Evolutionary conservation across 1,139 yeast genomes (phyloP).

Genomic region (Kurtzmaniella quercitrusa): DNA sequence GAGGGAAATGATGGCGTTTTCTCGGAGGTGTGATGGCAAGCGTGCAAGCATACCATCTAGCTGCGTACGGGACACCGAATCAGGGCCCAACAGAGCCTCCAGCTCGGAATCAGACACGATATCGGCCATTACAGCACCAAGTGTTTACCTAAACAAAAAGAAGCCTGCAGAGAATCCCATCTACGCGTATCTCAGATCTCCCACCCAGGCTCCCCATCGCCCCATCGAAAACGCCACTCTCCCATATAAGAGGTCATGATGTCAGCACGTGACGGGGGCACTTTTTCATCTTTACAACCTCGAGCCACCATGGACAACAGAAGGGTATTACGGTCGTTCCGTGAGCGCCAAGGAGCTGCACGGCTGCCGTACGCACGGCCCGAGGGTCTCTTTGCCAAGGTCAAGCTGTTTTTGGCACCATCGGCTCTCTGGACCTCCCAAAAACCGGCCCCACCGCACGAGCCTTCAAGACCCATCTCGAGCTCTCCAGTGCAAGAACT

Average conservation of each 20-base stretch:
- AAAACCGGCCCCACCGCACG: neutral
- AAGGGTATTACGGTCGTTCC: slow-evolving; percentile 30
- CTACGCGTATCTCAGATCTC: slow-evolving; percentile 1
- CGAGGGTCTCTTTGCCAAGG: slow-evolving; percentile 25
- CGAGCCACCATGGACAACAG: slow-evolving; percentile 43
- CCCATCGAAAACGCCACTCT: too few species aligned
- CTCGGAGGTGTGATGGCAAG: neutral
- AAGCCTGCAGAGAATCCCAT: neutral
- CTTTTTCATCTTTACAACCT: neutral
- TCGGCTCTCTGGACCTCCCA: slow-evolving; percentile 7
- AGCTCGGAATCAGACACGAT: neutral
- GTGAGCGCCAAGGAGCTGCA: slow-evolving; percentile 19
- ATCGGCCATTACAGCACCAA: neutral
- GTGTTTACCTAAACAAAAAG: neutral
- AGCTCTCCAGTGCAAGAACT: neutral
- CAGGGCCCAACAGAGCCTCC: neutral
- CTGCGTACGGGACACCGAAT: neutral
- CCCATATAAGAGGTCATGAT: too few species aligned
- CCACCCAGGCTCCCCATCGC: too few species aligned
- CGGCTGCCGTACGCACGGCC: slow-evolving; percentile 20
- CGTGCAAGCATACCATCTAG: neutral
- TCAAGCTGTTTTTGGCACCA: slow-evolving; percentile 27
- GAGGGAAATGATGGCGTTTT: neutral
- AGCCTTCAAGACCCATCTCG: neutral
- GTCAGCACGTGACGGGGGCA: neutral